Evolutionary conservation across 371 early-diverging fungal species (phyloP).

Genomic region (Aphelidium insulamus): DNA sequence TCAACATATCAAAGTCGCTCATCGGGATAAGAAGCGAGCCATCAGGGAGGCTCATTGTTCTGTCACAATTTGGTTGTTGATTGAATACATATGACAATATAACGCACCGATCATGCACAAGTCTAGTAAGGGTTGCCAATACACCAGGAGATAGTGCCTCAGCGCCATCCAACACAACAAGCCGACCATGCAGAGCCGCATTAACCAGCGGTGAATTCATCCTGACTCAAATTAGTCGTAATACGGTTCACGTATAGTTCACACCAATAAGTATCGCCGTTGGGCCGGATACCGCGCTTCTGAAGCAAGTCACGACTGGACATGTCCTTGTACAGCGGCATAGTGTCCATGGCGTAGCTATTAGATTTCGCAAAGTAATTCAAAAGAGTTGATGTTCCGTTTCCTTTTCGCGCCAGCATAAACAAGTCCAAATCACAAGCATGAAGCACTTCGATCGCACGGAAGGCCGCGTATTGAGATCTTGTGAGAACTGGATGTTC

Average conservation of each 20-base stretch:
- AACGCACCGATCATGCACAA: slow-evolving; percentile 30
- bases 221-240: slow-evolving; percentile 14
- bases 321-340: slow-evolving; percentile 61
- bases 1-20: no score
- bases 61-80: no score
- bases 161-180: slow-evolving; percentile 52
- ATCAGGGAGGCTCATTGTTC: no score
- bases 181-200: slow-evolving; percentile 43
- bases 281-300: slow-evolving; percentile 38
- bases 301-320: slow-evolving; percentile 65
- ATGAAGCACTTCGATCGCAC: no score
- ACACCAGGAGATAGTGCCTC: slow-evolving; percentile 48
- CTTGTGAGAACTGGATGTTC: no score
- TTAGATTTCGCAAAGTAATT: slow-evolving; percentile 47
- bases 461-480: no score
- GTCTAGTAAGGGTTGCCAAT: slow-evolving; percentile 37
- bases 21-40: no score
- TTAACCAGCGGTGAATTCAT: slow-evolving; percentile 44
- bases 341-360: slow-evolving; percentile 44
- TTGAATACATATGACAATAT: not conserved
- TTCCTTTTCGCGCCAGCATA: slow-evolving; percentile 50
- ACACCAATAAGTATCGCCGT: slow-evolving; percentile 39
- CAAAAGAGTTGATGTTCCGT: slow-evolving; percentile 48
- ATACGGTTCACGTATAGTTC: not conserved
- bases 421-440: no score